Base-by-base conservation (phyloP, 140 eudicot species). In the Erigeron philadelphicus region DNA sequence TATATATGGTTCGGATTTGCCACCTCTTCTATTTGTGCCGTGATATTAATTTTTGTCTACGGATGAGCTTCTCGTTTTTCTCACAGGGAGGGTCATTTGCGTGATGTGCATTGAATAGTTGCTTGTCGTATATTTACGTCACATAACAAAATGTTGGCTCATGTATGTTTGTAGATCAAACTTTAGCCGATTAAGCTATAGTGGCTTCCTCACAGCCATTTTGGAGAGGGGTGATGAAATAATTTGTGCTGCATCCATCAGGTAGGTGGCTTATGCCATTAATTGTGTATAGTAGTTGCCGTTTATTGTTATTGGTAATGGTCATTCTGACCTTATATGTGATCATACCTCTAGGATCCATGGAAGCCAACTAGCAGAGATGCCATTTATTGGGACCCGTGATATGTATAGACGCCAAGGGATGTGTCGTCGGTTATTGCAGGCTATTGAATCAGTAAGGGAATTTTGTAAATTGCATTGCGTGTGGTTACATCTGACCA, bases 361-460 rank as follows among this genome's bases (percentile, higher is more conserved):
- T 68, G 95, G 98, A 13, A 81, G 84, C 50, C 91, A 81, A 69
- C 80, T 91, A 53, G 98, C 98, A 13, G 98, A 91, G 81, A 91
- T 91, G 96, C 98, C 98, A 18, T 91, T 82, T 71, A 88, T 91
- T 74, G 98, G 96, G 79, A 91, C 98, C 63, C 96, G 98, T 50
- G 78, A 84, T 64, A 79, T 82, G 21, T 91, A 91, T 73, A 88
- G 98, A 80, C 95, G 95, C 18, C 95, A 88, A 81, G 98, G 98
- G 78, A 91, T 91, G 98, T 91, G 96, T 56, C 86, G 95, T 4
- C 92, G 89, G 5, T 82, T 91, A 68, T 84, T 91, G 58, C 71
- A 71, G 44, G 95, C 95, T 17, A 88, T 91, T 70, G 96, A 91
- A 86, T 72, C 84, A 61, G 98, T 91, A 82, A 77, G 82, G 62